Conservation (phyloP, 2,329 filamentous ascomycete genomes). For the Lecanosticta acicola region DNA sequence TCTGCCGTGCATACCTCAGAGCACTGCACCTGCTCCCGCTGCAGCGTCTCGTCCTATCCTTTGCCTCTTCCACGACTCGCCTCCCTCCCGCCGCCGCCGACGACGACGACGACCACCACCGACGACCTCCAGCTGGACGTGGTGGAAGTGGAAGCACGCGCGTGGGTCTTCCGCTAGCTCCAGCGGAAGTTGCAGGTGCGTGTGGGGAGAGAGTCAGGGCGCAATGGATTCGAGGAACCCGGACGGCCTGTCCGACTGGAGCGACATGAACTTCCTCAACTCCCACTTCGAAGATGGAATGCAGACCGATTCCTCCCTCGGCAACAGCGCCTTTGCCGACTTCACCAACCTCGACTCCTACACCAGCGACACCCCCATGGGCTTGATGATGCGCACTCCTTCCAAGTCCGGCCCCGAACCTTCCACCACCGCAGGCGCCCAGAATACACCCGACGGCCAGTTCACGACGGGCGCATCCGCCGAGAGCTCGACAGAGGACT, state of each 20-base stretch:
- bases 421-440: slow-evolving; percentile 7
- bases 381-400: slow-evolving; percentile 23
- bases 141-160: not conserved
- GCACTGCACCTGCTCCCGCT: not conserved
- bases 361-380: slow-evolving; percentile 23
- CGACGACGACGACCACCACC: not conserved
- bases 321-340: slow-evolving; percentile 16
- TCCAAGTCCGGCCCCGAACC: slow-evolving; percentile 23
- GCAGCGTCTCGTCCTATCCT: no score
- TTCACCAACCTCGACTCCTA: slow-evolving; percentile 25
- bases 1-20: not conserved
- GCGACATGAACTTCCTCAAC: slow-evolving; percentile 19
- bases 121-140: not conserved
- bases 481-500: slow-evolving; percentile 40
- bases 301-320: slow-evolving; percentile 24
- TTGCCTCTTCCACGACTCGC: no score
- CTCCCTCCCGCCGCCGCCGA: no score
- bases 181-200: not conserved
- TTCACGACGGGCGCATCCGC: slow-evolving; percentile 24
- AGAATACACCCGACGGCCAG: slow-evolving; percentile 14
- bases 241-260: slow-evolving; percentile 10
- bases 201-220: not conserved
- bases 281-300: slow-evolving; percentile 22
- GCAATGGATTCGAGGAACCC: not conserved
- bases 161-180: not conserved